Evolutionary conservation across 2,329 filamentous ascomycete genomes (phyloP).

Genomic region (Talaromyces sp.): DNA sequence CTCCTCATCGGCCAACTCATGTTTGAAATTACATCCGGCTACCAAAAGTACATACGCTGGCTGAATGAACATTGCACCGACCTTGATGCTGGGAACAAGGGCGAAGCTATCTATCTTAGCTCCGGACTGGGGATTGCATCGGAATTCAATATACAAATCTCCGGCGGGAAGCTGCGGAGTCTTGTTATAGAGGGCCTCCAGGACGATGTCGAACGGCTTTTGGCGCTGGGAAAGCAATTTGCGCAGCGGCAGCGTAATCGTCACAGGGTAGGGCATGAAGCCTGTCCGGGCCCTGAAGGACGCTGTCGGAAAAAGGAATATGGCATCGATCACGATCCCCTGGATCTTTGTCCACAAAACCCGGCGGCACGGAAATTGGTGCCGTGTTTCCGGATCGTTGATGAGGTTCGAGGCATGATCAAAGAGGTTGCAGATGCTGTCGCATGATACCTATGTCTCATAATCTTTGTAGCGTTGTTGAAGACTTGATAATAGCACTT

Average conservation of each 20-base stretch:
- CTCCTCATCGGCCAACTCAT: constrained; percentile 28
- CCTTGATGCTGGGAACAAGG: constrained; percentile 19
- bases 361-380: constrained; percentile 24
- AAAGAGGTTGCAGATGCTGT: constrained; percentile 25
- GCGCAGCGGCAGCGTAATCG: constrained; percentile 28
- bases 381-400: constrained; percentile 30
- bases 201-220: constrained; percentile 22
- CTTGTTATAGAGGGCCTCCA: constrained; percentile 15
- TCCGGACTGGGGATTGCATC: constrained; percentile 2
- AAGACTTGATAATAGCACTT: neutral
- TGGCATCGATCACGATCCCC: constrained; percentile 24
- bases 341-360: constrained; percentile 28
- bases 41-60: constrained; percentile 29
- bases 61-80: constrained; percentile 23
- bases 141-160: constrained; percentile 9
- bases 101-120: constrained; percentile 11
- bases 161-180: constrained; percentile 6
- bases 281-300: constrained; percentile 25
- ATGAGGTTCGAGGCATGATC: constrained; percentile 28
- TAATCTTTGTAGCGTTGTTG: neutral
- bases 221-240: constrained; percentile 23
- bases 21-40: constrained; percentile 27
- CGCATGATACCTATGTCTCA: constrained; percentile 27
- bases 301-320: constrained; percentile 26
- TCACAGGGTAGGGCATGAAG: constrained; percentile 28